Evolutionary conservation across 495 filamentous ascomycete genomes (phyloP), one percentile per base, ranked within the genome.

Genomic region (Xylaria nigripes): DNA sequence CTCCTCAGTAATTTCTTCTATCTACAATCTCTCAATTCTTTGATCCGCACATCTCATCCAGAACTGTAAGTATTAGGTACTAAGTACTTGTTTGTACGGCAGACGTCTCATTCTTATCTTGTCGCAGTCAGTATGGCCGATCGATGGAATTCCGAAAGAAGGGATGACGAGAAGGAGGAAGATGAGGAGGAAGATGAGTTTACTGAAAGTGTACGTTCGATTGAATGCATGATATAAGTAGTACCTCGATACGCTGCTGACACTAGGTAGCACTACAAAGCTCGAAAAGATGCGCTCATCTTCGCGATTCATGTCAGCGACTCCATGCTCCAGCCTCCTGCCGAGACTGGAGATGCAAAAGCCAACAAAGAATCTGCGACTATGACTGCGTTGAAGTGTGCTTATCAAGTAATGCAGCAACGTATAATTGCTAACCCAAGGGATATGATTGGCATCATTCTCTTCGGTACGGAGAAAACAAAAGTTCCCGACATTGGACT

Each of bases 391-490:
- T 75, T 99, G 23, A 95, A 95, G 75, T 96, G 90, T 64, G 92
- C 94, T 49, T 94, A 95, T 61, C 80, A 87, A 50, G 77, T 99
- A 50, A 96, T 97, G 86, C 91, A 96, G 71, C 92, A 96, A 70
- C 85, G 94, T 53, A 96, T 99, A 61, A 96, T 99, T 63, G 90
- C 90, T 2, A 91, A 91, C 57, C 94, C 94, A 0, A 89, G 84
- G 63, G 93, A 97, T 60, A 95, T 96, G 92, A 96, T 99, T 75
- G 92, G 92, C 3, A 85, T 99, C 8, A 67, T 99, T n/a, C 79
- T 99, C 7, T 97, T 93, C 57, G 90, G 90, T 12, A 97, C 92
- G 0, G 76, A 94, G 66, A 79, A 88, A 64, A 87, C 90, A 16
- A 92, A 86, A 60, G 92, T 94, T 61, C 79, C 81, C 18, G 82